Evolutionary conservation across 2,329 filamentous ascomycete species (phyloP).

Genomic region (Talaromyces amestolkiae): DNA sequence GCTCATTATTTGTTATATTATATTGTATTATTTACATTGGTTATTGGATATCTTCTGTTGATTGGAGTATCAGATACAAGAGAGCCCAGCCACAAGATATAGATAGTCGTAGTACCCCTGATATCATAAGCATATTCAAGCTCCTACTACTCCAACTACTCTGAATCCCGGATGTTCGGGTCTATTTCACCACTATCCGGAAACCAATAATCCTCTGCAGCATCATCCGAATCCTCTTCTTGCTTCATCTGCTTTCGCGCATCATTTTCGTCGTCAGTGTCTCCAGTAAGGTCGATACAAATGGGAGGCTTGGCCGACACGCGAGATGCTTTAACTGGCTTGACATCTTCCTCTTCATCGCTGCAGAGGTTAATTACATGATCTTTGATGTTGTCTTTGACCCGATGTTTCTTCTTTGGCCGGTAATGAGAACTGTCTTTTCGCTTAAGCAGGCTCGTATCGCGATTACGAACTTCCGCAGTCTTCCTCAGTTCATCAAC

Average conservation of each 20-base stretch:
- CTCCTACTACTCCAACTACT: constrained; percentile 18
- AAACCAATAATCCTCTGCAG: constrained; percentile 40
- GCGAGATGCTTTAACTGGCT: constrained; percentile 7
- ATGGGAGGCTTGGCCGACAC: constrained; percentile 14
- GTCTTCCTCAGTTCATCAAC: constrained; percentile 27
- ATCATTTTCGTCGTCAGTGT: constrained; percentile 16
- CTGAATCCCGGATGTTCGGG: constrained; percentile 28
- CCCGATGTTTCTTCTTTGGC: not conserved
- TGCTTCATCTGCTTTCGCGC: not conserved
- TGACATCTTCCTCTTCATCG: constrained; percentile 22
- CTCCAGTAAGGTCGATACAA: constrained; percentile 31
- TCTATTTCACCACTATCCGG: constrained; percentile 33
- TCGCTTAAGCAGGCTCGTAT: constrained; percentile 11
- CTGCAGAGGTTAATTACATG: constrained; percentile 23
- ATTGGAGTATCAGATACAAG: not conserved
- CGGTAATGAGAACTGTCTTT: not conserved
- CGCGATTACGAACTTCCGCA: constrained; percentile 31
- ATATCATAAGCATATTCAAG: not conserved
- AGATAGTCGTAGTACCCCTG: not conserved
- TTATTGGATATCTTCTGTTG: not conserved
- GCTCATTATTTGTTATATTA: not conserved
- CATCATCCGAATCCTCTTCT: constrained; percentile 22
- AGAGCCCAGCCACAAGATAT: not conserved
- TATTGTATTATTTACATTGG: not conserved
- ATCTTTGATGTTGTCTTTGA: constrained; percentile 14